Base-by-base conservation (phyloP, 371 early-diverging fungal species). In the Mucor ambiguus region DNA sequence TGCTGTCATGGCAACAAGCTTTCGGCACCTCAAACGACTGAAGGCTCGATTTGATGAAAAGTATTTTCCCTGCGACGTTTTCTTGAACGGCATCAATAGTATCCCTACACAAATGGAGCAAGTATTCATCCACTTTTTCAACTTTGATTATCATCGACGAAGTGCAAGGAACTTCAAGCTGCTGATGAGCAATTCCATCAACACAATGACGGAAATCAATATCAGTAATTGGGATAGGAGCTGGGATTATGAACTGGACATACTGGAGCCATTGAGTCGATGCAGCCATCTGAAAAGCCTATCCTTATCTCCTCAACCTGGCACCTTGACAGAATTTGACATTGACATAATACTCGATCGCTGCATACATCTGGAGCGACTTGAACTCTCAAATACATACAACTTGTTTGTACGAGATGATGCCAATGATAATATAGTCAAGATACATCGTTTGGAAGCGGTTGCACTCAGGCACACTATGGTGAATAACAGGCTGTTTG, bases 141-240 rank as follows among this genome's bases (percentile, higher is more conserved):
- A 68, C 29, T 68, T 68, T 49, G 68, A 63, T 33, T 68, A 68
- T 52, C 59, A 52, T 37, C 52, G 63, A 20, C 56, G 68, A 59
- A 63, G 59, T 33, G 63, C 68, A 18, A 48, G 29, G 33, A 57
- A 59, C 20, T 68, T 68, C 26, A 63, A 63, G 14, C 30, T 58
- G 10, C 26, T 68, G 26, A 20, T 68, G 16, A 58, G 33, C 33
- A 63, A 63, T 12, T 63, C 68, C n/a, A 49, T 32, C 7, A 32
- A 22, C 22, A 59, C 59, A 2, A 32, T 68, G 32, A 59, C 48
- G 28, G 32, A 35, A 6, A 16, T 63, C n/a, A 46, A 58, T 16
- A 58, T 68, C 41, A 32, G 41, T n/a, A 68, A 63, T 41, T 68
- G 68, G 68, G 63, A 63, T 44, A 44, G 62, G 43, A 68, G 59